Evolutionary conservation across 2,329 filamentous ascomycete genomes (phyloP).

Genomic region (Aspergillus sp.): DNA sequence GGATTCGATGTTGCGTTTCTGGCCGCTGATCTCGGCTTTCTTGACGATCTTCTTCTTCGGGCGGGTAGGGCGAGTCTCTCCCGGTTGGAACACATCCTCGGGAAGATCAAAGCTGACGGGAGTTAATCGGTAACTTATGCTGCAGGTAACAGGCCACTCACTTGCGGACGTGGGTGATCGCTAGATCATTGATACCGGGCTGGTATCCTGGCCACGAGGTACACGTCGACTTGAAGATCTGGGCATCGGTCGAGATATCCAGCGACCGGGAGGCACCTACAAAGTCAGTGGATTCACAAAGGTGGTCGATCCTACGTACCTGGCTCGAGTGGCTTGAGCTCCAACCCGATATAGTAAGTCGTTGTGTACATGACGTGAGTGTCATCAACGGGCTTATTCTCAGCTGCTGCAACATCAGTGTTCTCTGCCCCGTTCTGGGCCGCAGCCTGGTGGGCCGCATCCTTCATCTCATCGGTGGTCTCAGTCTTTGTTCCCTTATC

Average conservation of each 20-base stretch:
- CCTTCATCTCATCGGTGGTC: conserved; percentile 54
- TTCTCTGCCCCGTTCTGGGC: conserved; percentile 49
- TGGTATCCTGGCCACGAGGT: conserved; percentile 75
- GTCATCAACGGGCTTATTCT: conserved; percentile 43
- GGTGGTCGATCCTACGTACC: conserved; percentile 55
- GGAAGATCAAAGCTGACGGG: conserved; percentile 75
- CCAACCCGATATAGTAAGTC: conserved; percentile 91
- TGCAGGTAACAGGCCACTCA: conserved; percentile 50
- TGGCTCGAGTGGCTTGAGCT: conserved; percentile 70
- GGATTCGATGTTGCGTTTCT: conserved; percentile 44
- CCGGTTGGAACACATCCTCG: conserved; percentile 80
- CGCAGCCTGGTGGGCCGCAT: conserved; percentile 53
- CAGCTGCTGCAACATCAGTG: conserved; percentile 37
- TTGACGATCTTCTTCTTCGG: conserved; percentile 56
- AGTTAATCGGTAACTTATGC: conserved; percentile 18
- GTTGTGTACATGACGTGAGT: conserved; percentile 73
- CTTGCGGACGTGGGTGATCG: conserved; percentile 83
- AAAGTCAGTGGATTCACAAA: conserved; percentile 33
- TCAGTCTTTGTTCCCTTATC: conserved; percentile 54
- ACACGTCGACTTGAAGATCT: conserved; percentile 83
- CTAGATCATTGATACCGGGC: conserved; percentile 72
- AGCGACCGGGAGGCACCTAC: conserved; percentile 51
- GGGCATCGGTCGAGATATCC: conserved; percentile 70
- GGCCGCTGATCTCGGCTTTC: conserved; percentile 36
- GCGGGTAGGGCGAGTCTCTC: conserved; percentile 69